A percentile compares a stretch with the other conserved stretches of the same genome.
Evolutionary conservation across 345 rosid species (phyloP).

Genomic region (Dimocarpus longan): DNA sequence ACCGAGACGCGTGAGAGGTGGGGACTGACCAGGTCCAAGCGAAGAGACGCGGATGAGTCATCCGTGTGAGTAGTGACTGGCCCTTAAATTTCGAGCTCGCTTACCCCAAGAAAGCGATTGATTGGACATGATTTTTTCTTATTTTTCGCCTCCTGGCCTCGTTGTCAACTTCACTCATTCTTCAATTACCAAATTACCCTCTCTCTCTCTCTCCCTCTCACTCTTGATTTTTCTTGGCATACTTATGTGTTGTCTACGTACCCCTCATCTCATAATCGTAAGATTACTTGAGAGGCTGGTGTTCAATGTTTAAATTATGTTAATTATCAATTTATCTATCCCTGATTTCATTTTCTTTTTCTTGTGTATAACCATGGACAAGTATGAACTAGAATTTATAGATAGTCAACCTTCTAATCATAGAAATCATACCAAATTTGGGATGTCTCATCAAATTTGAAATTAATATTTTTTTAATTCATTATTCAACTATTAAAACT

Average conservation of each 20-base stretch:
- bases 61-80: conserved; percentile 10
- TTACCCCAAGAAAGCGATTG: conserved; percentile 29
- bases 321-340: not conserved
- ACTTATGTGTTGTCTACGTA: too few relatives aligned
- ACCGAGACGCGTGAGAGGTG: conserved; percentile 17
- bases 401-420: not conserved
- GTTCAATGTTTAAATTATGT: not conserved
- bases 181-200: conserved; percentile 19
- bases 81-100: conserved; percentile 25
- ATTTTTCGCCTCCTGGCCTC: conserved; percentile 17
- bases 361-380: not conserved
- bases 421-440: not conserved
- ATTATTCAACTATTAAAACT: not conserved
- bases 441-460: not conserved
- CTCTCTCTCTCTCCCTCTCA: not conserved
- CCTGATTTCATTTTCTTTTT: not conserved
- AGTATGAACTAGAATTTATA: not conserved
- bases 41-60: not conserved
- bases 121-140: conserved; percentile 30
- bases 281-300: not conserved
- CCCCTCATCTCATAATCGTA: not conserved
- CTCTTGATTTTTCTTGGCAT: not conserved
- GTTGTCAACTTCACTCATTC: conserved; percentile 19
- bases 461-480: not conserved
- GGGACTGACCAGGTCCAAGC: conserved; percentile 19